Percentiles rank a stretch among this genome's conserved stretches.
Conservation (phyloP, 2,329 filamentous ascomycete species). For the Cladobotryum protrusum region DNA sequence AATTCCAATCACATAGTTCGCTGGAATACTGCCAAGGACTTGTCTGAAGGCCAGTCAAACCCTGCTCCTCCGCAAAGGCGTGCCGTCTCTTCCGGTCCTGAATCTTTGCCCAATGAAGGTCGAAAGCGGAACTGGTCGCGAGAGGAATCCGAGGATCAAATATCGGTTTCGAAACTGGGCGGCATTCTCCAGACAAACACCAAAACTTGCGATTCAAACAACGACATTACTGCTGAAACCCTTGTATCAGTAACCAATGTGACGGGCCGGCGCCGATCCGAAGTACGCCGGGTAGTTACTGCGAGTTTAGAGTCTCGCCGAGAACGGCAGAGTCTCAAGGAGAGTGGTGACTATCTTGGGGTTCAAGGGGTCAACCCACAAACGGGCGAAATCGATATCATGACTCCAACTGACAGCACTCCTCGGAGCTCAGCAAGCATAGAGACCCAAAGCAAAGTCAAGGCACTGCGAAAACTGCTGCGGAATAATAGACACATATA, state of each 20-base stretch:
- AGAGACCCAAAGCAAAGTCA: constrained; percentile 27
- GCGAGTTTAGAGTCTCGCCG: constrained; percentile 26
- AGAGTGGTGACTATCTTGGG: constrained; percentile 53
- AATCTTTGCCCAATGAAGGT: neutral
- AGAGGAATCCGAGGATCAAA: constrained; percentile 9
- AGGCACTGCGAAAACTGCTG: constrained; percentile 26
- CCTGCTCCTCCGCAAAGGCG: neutral
- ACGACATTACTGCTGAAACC: neutral
- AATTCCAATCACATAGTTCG: constrained; percentile 26
- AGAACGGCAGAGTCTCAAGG: constrained; percentile 41
- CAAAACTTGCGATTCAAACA: neutral
- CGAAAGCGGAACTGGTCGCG: constrained; percentile 17
- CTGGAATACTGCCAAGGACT: constrained; percentile 31
- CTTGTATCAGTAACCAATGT: neutral
- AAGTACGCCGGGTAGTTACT: constrained; percentile 12
- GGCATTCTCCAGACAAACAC: constrained; percentile 1
- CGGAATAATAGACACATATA: constrained; percentile 29
- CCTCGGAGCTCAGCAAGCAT: constrained; percentile 32
- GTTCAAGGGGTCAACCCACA: constrained; percentile 53
- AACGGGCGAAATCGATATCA: constrained; percentile 46
- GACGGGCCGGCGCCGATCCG: neutral
- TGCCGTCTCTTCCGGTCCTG: neutral
- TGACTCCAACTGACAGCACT: constrained; percentile 42
- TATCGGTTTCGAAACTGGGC: constrained; percentile 5
- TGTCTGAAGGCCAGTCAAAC: constrained; percentile 8